Percentiles rank a stretch among this genome's conserved stretches.
phyloP scores from a whole-genome alignment of 2,329 filamentous ascomycete species.

The Ramichloridium luteum region DNA sequence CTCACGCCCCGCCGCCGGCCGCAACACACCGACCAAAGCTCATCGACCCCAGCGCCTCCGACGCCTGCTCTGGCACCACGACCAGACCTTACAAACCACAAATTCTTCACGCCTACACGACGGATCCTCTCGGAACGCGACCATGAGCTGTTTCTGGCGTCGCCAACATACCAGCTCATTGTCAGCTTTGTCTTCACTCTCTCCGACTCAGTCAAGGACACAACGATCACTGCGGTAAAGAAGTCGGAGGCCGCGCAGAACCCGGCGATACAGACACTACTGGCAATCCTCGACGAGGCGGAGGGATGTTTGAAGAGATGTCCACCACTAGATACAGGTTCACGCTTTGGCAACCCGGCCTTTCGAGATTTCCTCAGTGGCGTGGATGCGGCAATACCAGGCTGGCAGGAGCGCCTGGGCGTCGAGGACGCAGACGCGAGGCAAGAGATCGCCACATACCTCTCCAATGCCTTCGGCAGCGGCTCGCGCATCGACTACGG shows the following conservation, averaged over 20 bases:
- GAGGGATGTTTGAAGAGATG: conserved; percentile 54
- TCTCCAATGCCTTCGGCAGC: conserved; percentile 76
- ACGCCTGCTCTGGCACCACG: conserved; percentile 63
- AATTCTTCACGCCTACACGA: conserved; percentile 54
- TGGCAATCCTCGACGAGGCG: conserved; percentile 58
- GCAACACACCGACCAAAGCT: conserved; percentile 29
- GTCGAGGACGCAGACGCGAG: conserved; percentile 42
- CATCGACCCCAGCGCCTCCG: conserved; percentile 49
- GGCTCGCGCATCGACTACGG: conserved; percentile 85
- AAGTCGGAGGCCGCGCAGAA: conserved; percentile 43
- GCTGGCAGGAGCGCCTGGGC: conserved; percentile 54
- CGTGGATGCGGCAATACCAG: conserved; percentile 33
- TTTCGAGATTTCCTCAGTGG: conserved; percentile 74
- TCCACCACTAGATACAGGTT: conserved; percentile 78
- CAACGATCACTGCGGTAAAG: conserved; percentile 49
- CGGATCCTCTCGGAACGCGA: conserved; percentile 73
- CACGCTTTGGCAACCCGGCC: conserved; percentile 85
- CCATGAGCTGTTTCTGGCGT: conserved; percentile 68
- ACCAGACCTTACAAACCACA: conserved; percentile 42
- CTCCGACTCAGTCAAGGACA: conserved; percentile 65
- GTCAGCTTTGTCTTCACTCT: conserved; percentile 77
- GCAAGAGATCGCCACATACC: conserved; percentile 65
- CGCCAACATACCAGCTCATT: conserved; percentile 62
- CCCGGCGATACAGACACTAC: conserved; percentile 48
- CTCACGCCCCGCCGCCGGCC: conserved; percentile 52